A percentile compares a stretch with the other conserved stretches of the same genome.
Conservation (phyloP, 169 alveolate genomes). For the Hammondia hammondi region DNA sequence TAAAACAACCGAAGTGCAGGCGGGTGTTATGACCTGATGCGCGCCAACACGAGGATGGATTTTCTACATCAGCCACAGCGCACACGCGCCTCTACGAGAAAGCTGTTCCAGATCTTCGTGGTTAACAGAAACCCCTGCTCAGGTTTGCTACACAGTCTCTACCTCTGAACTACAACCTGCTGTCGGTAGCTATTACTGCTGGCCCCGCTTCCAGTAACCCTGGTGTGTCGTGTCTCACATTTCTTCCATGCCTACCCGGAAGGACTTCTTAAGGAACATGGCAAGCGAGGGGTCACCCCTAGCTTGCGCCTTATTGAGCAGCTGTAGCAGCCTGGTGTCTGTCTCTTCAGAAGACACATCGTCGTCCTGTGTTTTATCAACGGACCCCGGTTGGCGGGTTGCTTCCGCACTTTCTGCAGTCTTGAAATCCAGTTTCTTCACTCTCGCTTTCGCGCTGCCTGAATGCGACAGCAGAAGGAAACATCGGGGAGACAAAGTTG, state of each 20-base stretch:
- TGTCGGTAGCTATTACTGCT: too few species aligned
- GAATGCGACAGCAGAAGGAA: background rate
- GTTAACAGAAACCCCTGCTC: too few species aligned
- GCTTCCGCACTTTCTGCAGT: background rate
- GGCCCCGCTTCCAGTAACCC: too few species aligned
- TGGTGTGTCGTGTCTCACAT: background rate
- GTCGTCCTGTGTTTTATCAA: background rate
- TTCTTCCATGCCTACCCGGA: background rate
- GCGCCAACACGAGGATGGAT: too few species aligned
- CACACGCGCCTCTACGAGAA: too few species aligned
- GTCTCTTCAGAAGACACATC: background rate
- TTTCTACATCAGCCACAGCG: too few species aligned
- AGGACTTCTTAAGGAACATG: background rate
- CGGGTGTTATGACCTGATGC: too few species aligned
- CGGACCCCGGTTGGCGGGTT: background rate
- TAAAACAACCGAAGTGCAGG: too few species aligned
- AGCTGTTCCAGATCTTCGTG: too few species aligned
- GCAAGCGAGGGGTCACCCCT: conserved; percentile 18
- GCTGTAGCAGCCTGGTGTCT: conserved; percentile 7
- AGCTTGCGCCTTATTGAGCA: background rate
- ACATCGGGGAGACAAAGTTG: background rate
- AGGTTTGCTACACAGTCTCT: too few species aligned
- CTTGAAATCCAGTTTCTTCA: conserved; percentile 17
- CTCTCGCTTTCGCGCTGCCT: background rate
- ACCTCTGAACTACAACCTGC: too few species aligned